Conservation (phyloP, 2,329 filamentous ascomycete species). For the Pseudogymnoascus sp. region DNA sequence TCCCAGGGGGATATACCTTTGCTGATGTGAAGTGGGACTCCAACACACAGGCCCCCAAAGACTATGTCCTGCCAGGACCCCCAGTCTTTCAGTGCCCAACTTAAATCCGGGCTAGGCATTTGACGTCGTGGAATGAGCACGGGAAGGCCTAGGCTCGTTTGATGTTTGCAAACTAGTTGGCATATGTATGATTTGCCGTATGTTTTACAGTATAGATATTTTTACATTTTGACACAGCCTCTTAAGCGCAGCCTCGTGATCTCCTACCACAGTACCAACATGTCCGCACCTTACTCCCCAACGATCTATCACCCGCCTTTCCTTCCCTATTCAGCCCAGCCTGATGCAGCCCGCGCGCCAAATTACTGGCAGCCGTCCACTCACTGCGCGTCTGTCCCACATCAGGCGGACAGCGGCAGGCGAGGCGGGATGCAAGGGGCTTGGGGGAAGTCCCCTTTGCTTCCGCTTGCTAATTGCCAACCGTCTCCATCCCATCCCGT, state of each 20-base stretch:
- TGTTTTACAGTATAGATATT: not conserved
- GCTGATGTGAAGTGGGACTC: not conserved
- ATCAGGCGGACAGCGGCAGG: slow-evolving; percentile 1
- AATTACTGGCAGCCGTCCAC: not conserved
- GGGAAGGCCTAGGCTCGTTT: not conserved
- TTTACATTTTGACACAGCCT: not conserved
- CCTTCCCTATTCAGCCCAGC: not conserved
- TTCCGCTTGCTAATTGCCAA: not conserved
- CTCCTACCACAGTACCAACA: not conserved
- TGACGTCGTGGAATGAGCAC: not conserved
- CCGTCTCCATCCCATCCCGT: not conserved
- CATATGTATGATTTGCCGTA: not conserved
- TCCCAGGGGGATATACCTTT: slow-evolving; percentile 12
- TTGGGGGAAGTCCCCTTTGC: not conserved
- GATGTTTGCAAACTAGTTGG: not conserved
- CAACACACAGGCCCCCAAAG: not conserved
- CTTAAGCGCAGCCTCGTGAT: not conserved
- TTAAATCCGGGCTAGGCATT: not conserved
- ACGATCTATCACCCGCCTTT: not conserved
- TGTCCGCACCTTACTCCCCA: not conserved
- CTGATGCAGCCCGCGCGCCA: not conserved
- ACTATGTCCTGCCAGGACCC: not conserved
- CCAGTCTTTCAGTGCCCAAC: not conserved
- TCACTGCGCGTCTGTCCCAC: not conserved
- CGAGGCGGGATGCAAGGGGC: not conserved